phyloP scores from a whole-genome alignment of 192 early-diverging fungal genomes.

The Phlyctochytrium arcticum region DNA sequence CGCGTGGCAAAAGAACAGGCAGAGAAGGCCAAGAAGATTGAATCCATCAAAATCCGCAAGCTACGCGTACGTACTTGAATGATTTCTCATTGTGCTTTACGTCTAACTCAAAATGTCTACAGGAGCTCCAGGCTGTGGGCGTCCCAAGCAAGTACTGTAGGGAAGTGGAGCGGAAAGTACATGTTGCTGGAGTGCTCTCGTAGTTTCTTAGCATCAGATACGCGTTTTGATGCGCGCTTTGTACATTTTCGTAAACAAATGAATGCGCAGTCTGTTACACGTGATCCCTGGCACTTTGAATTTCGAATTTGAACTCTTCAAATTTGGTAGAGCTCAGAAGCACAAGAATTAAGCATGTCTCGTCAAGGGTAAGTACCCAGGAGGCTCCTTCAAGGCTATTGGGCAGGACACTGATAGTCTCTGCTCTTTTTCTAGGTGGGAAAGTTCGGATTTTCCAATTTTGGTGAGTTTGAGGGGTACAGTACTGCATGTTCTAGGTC shows the following conservation, averaged over 20 bases:
- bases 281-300: no score
- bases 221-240: no score
- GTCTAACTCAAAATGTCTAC: background rate
- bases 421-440: conserved; percentile 21
- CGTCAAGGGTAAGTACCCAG: conserved; percentile 26
- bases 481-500: background rate
- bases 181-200: no score
- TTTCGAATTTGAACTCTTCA: no score
- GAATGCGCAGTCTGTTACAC: no score
- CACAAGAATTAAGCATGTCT: conserved; percentile 11
- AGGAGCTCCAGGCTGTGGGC: conserved; percentile 48
- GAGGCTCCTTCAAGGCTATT: no score
- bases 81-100: background rate
- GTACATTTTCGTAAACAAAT: no score
- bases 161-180: conserved; percentile 50
- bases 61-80: conserved; percentile 31
- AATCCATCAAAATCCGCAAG: conserved; percentile 49
- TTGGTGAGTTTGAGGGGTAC: conserved; percentile 21
- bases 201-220: no score
- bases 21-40: conserved; percentile 56
- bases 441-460: conserved; percentile 46
- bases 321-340: no score
- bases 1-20: conserved; percentile 39
- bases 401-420: no score
- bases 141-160: conserved; percentile 58